Evolutionary conservation across 2,329 filamentous ascomycete genomes (phyloP).

Genomic region (Trichoderma hamatum): DNA sequence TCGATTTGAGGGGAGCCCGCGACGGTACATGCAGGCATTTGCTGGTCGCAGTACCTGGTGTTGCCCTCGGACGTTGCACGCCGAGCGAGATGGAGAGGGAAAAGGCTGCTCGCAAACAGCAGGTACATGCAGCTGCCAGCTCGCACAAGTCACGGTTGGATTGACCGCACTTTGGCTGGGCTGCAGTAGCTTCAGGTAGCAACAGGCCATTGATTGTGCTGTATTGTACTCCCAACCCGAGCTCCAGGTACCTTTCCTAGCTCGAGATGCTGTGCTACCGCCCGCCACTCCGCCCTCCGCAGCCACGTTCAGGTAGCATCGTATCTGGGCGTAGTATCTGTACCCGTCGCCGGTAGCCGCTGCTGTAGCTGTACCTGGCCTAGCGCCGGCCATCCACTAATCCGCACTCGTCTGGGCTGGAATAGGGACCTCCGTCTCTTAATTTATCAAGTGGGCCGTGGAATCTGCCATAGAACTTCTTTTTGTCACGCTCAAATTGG

Average conservation of each 20-base stretch:
- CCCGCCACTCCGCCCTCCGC: conserved; percentile 13
- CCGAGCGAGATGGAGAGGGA: not conserved
- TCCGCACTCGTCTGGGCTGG: not conserved
- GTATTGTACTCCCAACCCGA: conserved; percentile 11
- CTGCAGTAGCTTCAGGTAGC: conserved; percentile 23
- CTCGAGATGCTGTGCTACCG: not conserved
- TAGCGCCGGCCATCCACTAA: not conserved
- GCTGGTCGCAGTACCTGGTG: not conserved
- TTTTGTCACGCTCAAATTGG: conserved; percentile 32
- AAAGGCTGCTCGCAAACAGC: not conserved
- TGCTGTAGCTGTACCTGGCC: not conserved
- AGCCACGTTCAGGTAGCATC: conserved; percentile 13
- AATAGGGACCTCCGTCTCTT: conserved; percentile 24
- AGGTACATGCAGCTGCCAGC: not conserved
- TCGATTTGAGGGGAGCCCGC: not conserved
- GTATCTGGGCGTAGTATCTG: not conserved
- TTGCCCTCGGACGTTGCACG: not conserved
- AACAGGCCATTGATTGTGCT: not conserved
- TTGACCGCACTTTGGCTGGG: conserved; percentile 17
- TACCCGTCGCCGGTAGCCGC: not conserved
- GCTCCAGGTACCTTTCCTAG: not conserved
- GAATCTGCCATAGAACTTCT: conserved; percentile 29
- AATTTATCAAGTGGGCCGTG: conserved; percentile 29
- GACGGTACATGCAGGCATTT: not conserved
- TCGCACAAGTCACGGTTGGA: not conserved